Conservation (phyloP, 1,139 yeast species). For the Zygoascus meyerae region DNA sequence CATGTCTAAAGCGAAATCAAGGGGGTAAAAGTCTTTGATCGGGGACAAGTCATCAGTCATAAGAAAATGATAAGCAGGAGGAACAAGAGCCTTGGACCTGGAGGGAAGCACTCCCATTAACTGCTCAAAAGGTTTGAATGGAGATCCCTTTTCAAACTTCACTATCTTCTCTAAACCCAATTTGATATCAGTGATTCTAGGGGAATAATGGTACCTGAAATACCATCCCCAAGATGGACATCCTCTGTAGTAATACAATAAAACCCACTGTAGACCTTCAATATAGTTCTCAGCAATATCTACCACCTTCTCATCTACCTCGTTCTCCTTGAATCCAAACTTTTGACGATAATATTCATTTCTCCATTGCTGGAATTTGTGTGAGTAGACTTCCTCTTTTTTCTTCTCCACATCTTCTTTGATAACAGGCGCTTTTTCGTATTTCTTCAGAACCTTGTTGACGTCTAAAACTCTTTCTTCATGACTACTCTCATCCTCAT, state of each 20-base stretch:
- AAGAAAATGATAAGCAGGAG: constrained; percentile 66
- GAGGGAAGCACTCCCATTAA: constrained; percentile 98
- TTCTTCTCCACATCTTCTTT: constrained; percentile 58
- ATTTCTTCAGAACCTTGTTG: constrained; percentile 42
- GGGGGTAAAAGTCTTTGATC: constrained; percentile 85
- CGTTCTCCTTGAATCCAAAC: constrained; percentile 49
- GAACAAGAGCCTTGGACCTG: constrained; percentile 76
- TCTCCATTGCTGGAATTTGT: constrained; percentile 78
- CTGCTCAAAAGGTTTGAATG: constrained; percentile 92
- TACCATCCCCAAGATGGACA: constrained; percentile 96
- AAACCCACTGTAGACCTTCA: constrained; percentile 95
- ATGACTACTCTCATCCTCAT: constrained; percentile 53
- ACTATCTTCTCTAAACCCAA: constrained; percentile 59
- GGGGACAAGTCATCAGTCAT: constrained; percentile 92
- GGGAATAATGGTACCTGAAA: constrained; percentile 82
- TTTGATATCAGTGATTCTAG: constrained; percentile 80
- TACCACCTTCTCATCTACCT: constrained; percentile 44
- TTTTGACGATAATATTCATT: constrained; percentile 74
- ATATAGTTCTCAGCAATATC: constrained; percentile 70
- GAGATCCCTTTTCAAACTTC: constrained; percentile 62
- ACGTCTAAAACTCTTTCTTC: constrained; percentile 26
- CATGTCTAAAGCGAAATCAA: constrained; percentile 79
- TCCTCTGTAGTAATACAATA: constrained; percentile 83
- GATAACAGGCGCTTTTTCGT: constrained; percentile 65
- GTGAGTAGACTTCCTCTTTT: constrained; percentile 61